Percentiles rank a stretch among this genome's conserved stretches.
These are phyloP conservation scores for Leccinellum albellum DNA, from an alignment of 768 basidiomycete genomes.

Conservation along the genomic window DNA sequence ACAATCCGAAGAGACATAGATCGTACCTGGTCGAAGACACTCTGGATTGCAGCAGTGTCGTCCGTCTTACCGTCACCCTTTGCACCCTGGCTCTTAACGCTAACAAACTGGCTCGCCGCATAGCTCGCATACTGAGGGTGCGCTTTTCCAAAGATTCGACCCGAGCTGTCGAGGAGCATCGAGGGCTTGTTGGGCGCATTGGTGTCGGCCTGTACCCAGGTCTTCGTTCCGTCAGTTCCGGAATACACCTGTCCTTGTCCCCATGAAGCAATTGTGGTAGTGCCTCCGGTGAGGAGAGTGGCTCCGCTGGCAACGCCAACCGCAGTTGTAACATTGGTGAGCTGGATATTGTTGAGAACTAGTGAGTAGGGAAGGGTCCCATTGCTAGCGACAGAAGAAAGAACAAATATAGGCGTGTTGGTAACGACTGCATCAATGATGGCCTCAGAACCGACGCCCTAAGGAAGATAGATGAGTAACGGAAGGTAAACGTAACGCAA, in stretches of 20 bases:
- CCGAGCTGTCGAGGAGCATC: slow-evolving; percentile 51
- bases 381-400: slow-evolving; percentile 32
- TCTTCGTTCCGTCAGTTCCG: slow-evolving; percentile 42
- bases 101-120: slow-evolving; percentile 59
- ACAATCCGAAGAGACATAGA: not conserved
- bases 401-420: slow-evolving; percentile 43
- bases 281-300: slow-evolving; percentile 36
- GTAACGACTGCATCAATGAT: slow-evolving; percentile 44
- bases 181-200: slow-evolving; percentile 47
- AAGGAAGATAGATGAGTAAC: not conserved
- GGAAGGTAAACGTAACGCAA: not conserved
- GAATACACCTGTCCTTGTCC: slow-evolving; percentile 69
- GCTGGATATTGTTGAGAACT: slow-evolving; percentile 34
- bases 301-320: slow-evolving; percentile 32
- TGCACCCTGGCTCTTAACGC: slow-evolving; percentile 65
- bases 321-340: slow-evolving; percentile 33
- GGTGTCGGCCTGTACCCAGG: slow-evolving; percentile 52
- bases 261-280: slow-evolving; percentile 49
- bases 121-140: slow-evolving; percentile 67
- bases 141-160: slow-evolving; percentile 55
- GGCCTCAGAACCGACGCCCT: slow-evolving; percentile 42
- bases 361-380: slow-evolving; percentile 32
- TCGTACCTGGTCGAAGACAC: slow-evolving; percentile 53
- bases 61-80: slow-evolving; percentile 72
- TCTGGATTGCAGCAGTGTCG: slow-evolving; percentile 64